These are phyloP conservation scores for Calonectria pseudoreteaudii DNA, from an alignment of 2,329 filamentous ascomycete species.

Conservation along the genomic window DNA sequence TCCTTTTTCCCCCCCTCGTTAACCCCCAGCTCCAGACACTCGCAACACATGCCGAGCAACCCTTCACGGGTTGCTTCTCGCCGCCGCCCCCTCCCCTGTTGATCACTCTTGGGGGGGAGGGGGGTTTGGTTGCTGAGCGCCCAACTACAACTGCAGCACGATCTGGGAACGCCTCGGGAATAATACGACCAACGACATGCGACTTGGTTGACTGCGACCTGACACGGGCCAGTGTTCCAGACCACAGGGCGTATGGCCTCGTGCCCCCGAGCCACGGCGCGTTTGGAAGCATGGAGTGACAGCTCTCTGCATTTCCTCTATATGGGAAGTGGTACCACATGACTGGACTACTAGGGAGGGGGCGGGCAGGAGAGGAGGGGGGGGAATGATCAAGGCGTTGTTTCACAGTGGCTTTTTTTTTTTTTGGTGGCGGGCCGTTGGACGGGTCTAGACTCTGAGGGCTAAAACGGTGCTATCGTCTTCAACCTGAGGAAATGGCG, in stretches of 20 bases:
- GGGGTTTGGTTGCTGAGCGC: neutral
- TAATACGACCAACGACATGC: slow-evolving; percentile 26
- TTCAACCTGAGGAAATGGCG: neutral
- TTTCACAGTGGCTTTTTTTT: slow-evolving; percentile 13
- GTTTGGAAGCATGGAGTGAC: neutral
- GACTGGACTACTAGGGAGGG: neutral
- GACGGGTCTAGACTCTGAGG: slow-evolving; percentile 21
- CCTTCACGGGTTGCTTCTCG: neutral
- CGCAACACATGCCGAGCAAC: neutral
- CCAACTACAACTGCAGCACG: neutral
- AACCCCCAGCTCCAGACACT: neutral
- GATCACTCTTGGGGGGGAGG: slow-evolving; percentile 4
- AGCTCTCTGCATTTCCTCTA: neutral
- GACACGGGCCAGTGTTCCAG: slow-evolving; percentile 25
- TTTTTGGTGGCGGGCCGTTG: slow-evolving; percentile 26
- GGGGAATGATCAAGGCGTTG: neutral
- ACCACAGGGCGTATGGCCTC: slow-evolving; percentile 32
- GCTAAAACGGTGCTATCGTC: neutral
- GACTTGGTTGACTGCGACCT: slow-evolving; percentile 22
- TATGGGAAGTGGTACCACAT: neutral
- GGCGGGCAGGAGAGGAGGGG: neutral
- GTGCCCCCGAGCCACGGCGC: slow-evolving; percentile 39
- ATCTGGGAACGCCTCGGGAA: slow-evolving; percentile 40
- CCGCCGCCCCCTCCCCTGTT: neutral
- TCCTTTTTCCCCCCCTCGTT: neutral